Conservation (phyloP, 257 asterid genomes). For the Primulina tabacum region DNA sequence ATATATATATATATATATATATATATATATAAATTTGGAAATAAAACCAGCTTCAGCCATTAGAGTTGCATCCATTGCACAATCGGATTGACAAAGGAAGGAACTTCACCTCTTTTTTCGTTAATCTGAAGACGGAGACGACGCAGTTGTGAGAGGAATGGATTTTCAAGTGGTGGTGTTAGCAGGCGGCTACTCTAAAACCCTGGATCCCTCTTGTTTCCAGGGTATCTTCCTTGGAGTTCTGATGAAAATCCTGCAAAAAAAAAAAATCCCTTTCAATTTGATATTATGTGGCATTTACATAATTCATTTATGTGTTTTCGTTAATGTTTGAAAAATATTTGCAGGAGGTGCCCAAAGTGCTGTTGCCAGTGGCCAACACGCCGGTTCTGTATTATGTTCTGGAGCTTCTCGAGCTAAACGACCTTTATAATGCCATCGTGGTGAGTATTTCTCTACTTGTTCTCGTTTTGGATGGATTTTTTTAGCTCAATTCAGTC, state of each 20-base stretch:
- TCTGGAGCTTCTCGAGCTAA: slow-evolving; percentile 79
- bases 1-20: too few species aligned
- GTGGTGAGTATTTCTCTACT: slow-evolving; percentile 45
- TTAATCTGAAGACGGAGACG: background rate
- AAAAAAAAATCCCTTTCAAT: too few species aligned
- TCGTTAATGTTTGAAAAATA: slow-evolving; percentile 5
- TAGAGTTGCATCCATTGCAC: background rate
- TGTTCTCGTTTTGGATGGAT: background rate
- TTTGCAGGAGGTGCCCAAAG: slow-evolving; percentile 82
- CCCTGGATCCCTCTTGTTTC: slow-evolving; percentile 87
- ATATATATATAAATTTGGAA: background rate
- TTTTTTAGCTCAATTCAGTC: slow-evolving; percentile 3
- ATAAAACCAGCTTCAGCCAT: background rate
- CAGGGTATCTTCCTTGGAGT: slow-evolving; percentile 39
- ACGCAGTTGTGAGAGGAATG: slow-evolving; percentile 30
- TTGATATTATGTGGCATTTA: background rate
- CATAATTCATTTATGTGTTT: background rate
- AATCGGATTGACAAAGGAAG: background rate
- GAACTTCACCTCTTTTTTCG: background rate
- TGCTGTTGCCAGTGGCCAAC: slow-evolving; percentile 85
- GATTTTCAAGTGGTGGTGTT: slow-evolving; percentile 93
- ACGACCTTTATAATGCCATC: slow-evolving; percentile 66
- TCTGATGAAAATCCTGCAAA: background rate
- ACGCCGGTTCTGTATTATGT: slow-evolving; percentile 79
- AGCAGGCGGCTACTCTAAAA: slow-evolving; percentile 87